Evolutionary conservation across 176 grass and related monocot species (phyloP), one percentile per base, ranked within the genome.

Genomic region (Zoysia pacifica): DNA sequence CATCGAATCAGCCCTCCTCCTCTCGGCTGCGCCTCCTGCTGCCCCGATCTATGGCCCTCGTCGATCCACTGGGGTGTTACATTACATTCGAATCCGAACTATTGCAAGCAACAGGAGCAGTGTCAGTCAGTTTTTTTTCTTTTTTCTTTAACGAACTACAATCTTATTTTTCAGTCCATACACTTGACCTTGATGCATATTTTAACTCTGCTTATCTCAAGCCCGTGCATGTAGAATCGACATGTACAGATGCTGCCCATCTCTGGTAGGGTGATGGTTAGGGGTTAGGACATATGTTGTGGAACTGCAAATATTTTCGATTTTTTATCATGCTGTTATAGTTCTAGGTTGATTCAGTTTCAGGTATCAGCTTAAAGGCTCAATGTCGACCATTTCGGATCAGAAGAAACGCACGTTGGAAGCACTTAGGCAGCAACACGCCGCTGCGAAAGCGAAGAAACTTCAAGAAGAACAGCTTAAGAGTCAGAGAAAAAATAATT

Each of bases 321-420:
- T 9, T 54, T 7, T 18, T 54, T 54, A 1, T 55, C 36, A 10
- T 4, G 1, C 38, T 74, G 51, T 42, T 74, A 74, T 43, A 9
- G 15, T 58, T 37, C 14, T 39, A 39, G 2, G 2, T 81, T 71
- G 3, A 72, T 81, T 68, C 14, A 59, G 56, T 72, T 7, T 60
- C 60, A 82, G 49, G 48, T 82, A 18, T 67, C 64, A 19, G 37
- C 54, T 14, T 40, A 4, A 11, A 39, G n/a, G 52, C 19, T 18
- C 70, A 65, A 73, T 79, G 78, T 79, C 85, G 5, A 53, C 50
- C 55, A 69, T 85, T 19, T 93, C 85, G 6, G 85, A 90, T 66
- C 71, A 83, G 71, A 93, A 88, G 72, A 93, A 90, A 66, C 75
- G 48, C 7, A 90, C 83, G 4, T 79, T 93, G 18, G 88, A 88